A percentile compares a stretch with the other conserved stretches of the same genome.
Evolutionary conservation across 495 filamentous ascomycete genomes (phyloP).

Genomic region (Xylaria curta): DNA sequence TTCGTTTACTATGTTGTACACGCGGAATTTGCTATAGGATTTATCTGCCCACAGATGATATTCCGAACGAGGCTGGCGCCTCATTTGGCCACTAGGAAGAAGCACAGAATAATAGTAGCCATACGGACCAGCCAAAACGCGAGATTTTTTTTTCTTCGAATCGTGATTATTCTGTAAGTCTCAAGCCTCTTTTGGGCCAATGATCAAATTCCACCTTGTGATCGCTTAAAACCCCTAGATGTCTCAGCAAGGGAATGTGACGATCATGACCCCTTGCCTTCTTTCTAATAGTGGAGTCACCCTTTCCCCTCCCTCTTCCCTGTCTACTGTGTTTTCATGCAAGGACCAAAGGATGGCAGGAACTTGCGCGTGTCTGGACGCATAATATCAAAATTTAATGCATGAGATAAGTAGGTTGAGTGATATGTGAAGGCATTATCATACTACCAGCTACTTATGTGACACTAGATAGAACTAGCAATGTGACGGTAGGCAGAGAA

Average conservation of each 20-base stretch:
- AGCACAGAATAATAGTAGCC: not conserved
- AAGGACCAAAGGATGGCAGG: not conserved
- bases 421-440: not conserved
- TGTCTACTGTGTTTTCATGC: not conserved
- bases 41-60: not conserved
- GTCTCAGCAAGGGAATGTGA: not conserved
- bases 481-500: not conserved
- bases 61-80: not conserved
- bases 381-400: not conserved
- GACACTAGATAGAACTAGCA: too few species aligned
- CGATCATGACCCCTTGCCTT: not conserved
- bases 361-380: not conserved
- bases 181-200: not conserved
- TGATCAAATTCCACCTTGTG: not conserved
- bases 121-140: not conserved
- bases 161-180: not conserved
- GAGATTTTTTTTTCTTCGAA: not conserved
- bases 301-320: not conserved
- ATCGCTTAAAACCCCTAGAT: not conserved
- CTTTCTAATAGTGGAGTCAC: too few species aligned
- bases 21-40: not conserved
- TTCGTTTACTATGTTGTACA: not conserved
- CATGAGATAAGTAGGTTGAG: not conserved
- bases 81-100: not conserved
- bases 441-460: too few species aligned